These are phyloP conservation scores for Sicyos edulis DNA, from an alignment of 306 rosid species.

Conservation along the genomic window DNA sequence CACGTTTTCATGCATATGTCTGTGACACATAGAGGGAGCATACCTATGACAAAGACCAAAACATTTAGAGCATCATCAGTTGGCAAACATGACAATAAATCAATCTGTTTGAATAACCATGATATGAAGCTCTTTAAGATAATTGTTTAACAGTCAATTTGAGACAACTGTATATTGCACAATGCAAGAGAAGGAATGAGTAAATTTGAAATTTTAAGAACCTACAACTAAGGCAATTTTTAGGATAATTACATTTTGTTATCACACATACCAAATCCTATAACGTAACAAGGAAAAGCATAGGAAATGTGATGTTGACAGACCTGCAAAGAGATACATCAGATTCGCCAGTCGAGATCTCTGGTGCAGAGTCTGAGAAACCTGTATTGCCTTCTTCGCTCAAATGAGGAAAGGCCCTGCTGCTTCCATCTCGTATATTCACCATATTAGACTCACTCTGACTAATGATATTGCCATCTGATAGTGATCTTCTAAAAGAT, in stretches of 20 bases:
- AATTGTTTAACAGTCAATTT: neutral
- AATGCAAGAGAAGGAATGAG: no score
- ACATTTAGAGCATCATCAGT: no score
- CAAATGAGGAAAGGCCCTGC: slow-evolving; percentile 36
- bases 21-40: slow-evolving; percentile 36
- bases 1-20: slow-evolving; percentile 40
- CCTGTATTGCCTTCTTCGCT: slow-evolving; percentile 24
- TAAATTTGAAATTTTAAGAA: slow-evolving; percentile 2
- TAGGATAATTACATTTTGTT: neutral
- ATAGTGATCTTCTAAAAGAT: slow-evolving; percentile 69
- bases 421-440: slow-evolving; percentile 28
- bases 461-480: slow-evolving; percentile 63
- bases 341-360: slow-evolving; percentile 45
- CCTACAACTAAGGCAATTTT: neutral
- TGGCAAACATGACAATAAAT: neutral
- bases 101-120: neutral
- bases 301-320: slow-evolving; percentile 23
- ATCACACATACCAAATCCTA: neutral
- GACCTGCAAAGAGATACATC: slow-evolving; percentile 62
- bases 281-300: slow-evolving; percentile 13
- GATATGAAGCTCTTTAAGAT: neutral
- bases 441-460: slow-evolving; percentile 43
- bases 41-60: slow-evolving; percentile 18
- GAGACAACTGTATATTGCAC: neutral
- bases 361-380: slow-evolving; percentile 52